phyloP scores from a whole-genome alignment of 352 stramenopile genomes.

The Phytophthora crassamura region DNA sequence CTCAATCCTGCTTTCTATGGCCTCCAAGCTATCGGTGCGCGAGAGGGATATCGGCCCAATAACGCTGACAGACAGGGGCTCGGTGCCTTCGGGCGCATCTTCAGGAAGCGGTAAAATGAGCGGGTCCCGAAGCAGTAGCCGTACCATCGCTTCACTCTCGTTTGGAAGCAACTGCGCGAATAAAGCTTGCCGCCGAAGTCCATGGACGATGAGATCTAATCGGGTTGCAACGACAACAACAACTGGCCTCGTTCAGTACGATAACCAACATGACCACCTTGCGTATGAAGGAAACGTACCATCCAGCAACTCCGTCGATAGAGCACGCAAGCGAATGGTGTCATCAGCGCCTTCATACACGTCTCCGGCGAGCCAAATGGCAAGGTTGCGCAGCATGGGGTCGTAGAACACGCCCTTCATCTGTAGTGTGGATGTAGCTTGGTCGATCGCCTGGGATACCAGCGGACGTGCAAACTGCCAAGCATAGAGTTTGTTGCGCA shows the following conservation, averaged over 20 bases:
- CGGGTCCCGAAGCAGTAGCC: constrained; percentile 58
- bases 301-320: constrained; percentile 51
- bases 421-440: constrained; percentile 41
- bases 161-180: constrained; percentile 48
- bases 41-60: constrained; percentile 60
- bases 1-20: constrained; percentile 69
- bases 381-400: constrained; percentile 56
- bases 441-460: constrained; percentile 43
- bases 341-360: constrained; percentile 52
- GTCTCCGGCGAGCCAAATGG: constrained; percentile 47
- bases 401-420: constrained; percentile 75
- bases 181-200: constrained; percentile 54
- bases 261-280: not conserved
- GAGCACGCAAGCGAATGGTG: constrained; percentile 46
- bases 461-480: constrained; percentile 66
- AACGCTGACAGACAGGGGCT: constrained; percentile 32
- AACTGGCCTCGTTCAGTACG: not conserved
- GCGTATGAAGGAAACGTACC: constrained; percentile 31
- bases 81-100: constrained; percentile 14
- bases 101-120: constrained; percentile 32
- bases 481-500: constrained; percentile 65
- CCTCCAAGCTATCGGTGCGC: constrained; percentile 54
- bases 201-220: constrained; percentile 54
- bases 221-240: not conserved
- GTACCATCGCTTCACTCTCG: constrained; percentile 56